Percentiles rank a stretch among this genome's conserved stretches.
Conservation (phyloP, 768 basidiomycete genomes). For the Termitomyces eurrhizus region DNA sequence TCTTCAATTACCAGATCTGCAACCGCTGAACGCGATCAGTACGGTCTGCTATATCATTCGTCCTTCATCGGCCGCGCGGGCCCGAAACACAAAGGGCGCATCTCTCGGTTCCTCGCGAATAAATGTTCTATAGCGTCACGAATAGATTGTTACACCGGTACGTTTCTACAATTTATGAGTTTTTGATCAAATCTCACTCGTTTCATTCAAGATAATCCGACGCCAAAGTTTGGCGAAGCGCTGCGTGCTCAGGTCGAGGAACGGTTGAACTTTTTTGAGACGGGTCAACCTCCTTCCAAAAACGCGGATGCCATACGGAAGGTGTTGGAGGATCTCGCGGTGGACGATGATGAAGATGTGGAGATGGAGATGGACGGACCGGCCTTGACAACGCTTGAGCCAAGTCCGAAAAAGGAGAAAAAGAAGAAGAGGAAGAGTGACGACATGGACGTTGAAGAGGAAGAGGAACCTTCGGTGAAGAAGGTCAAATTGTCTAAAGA, state of each 20-base stretch:
- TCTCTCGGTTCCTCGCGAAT: conserved; percentile 98
- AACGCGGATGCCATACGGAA: conserved; percentile 91
- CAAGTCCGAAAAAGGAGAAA: conserved; percentile 56
- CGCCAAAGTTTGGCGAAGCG: conserved; percentile 93
- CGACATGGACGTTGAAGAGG: conserved; percentile 61
- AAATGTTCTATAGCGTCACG: conserved; percentile 97
- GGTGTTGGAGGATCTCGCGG: conserved; percentile 73
- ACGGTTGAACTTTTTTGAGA: conserved; percentile 91
- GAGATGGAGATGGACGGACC: conserved; percentile 47
- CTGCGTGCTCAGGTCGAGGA: conserved; percentile 94
- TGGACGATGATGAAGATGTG: conserved; percentile 50
- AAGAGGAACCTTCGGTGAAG: conserved; percentile 53
- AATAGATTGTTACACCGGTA: conserved; percentile 92
- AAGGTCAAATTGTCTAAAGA: conserved; percentile 79
- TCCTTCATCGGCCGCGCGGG: conserved; percentile 95
- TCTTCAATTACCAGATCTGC: neutral
- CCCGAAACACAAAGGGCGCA: conserved; percentile 93
- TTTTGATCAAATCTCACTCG: conserved; percentile 2
- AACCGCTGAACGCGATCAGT: conserved; percentile 42
- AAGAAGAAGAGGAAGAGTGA: conserved; percentile 68
- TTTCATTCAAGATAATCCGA: conserved; percentile 62
- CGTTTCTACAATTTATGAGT: conserved; percentile 12
- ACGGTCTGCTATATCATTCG: conserved; percentile 96
- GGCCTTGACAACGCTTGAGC: conserved; percentile 55
- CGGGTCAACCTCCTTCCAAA: conserved; percentile 83